A percentile compares a stretch with the other conserved stretches of the same genome.
Conservation (phyloP, 805 yeast species). For the Saccharomycopsis sp. region DNA sequence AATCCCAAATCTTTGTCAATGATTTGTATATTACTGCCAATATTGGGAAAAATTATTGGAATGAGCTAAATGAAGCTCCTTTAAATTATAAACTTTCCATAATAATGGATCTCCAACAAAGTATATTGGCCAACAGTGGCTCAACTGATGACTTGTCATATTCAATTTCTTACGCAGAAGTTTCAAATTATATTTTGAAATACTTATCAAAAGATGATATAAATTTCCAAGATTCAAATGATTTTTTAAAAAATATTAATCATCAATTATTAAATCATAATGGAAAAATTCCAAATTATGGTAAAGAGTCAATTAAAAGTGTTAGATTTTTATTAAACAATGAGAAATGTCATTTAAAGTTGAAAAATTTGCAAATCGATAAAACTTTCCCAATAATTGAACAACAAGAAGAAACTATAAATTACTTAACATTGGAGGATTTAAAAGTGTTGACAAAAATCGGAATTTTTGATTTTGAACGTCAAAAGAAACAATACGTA, state of each 20-base stretch:
- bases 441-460: conserved; percentile 64
- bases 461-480: conserved; percentile 89
- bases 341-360: conserved; percentile 23
- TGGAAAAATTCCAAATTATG: conserved; percentile 29
- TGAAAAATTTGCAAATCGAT: conserved; percentile 22
- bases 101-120: conserved; percentile 37
- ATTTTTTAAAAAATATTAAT: conserved; percentile 37
- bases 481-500: conserved; percentile 72
- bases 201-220: conserved; percentile 33
- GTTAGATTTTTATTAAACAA: conserved; percentile 25
- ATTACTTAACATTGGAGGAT: conserved; percentile 38
- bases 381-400: neutral
- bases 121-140: conserved; percentile 63
- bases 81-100: conserved; percentile 59
- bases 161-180: conserved; percentile 82
- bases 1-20: conserved; percentile 39
- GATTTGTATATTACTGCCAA: conserved; percentile 52
- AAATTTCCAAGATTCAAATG: conserved; percentile 27
- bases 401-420: too few species aligned
- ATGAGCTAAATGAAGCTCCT: conserved; percentile 37
- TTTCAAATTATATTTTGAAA: conserved; percentile 53
- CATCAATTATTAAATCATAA: conserved; percentile 31
- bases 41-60: conserved; percentile 71
- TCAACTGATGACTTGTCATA: conserved; percentile 67
- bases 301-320: conserved; percentile 36